Base-by-base conservation (phyloP, 2,329 filamentous ascomycete genomes). In the Fusarium sp. region DNA sequence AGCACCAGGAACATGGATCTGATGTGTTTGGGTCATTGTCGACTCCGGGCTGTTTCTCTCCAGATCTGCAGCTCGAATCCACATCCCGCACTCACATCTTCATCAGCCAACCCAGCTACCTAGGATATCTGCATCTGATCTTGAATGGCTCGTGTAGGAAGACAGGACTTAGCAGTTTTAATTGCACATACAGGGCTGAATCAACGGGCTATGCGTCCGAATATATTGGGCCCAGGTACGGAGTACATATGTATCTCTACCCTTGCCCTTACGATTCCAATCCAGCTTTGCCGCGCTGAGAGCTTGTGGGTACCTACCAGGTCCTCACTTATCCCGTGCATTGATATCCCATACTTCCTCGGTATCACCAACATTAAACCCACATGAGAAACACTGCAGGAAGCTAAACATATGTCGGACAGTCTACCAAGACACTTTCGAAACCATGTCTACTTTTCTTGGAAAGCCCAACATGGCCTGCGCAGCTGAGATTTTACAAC, bases 51-150 rank as follows among this genome's bases (percentile, higher is more conserved):
- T 65, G 26, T 39, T 59, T 47, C 43, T 67, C 59, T 58, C 59
- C 55, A 60, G 59, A 70, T 70, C 67, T 66, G 47, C 59, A 69
- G 62, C 62, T 59, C 42, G 56, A 71, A 61, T 61, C 67, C 67
- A 57, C 61, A 63, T 70, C 55, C 57, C 59, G 51, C 47, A 65
- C 31, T 59, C 66, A n/a, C 42, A 51, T 59, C 47, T 52, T 54
- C 22, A 47, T 47, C 57, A 28, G 45, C 47, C 24, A 45, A 38
- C 49, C 28, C 54, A 45, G 10, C 10, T 31, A 42, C 28, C 24
- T 7, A 24, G 24, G 24, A 24, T 39, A 49, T 43, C 44, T 57
- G 54, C 42, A 49, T 49, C 39, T 54, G 19, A 39, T 55, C 6
- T 36, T 33, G 42, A 24, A 28, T 33, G 31, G 45, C 19, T 47